Conservation (phyloP, 169 alveolate species). For the Plasmodium blacklocki region DNA sequence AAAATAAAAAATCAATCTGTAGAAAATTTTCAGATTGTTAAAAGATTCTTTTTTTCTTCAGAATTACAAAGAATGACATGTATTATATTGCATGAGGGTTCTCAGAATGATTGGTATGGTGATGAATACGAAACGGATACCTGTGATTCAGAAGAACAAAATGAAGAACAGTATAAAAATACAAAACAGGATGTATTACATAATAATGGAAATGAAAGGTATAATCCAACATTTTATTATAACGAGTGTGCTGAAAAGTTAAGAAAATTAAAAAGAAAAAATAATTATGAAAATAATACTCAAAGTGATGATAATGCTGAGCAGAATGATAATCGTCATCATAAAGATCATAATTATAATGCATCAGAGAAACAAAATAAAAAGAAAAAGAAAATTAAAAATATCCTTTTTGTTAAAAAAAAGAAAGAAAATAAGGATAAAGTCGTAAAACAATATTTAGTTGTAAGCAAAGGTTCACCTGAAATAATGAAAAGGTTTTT, state of each 20-base stretch:
- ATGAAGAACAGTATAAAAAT: conserved; percentile 27
- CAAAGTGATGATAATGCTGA: background rate
- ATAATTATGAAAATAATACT: conserved; percentile 51
- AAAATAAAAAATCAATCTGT: conserved; percentile 71
- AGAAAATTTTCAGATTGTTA: conserved; percentile 79
- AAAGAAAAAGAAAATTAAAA: too few relatives aligned
- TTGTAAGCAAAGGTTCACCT: conserved; percentile 97
- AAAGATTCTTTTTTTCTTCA: conserved; percentile 90
- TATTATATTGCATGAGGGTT: conserved; percentile 74
- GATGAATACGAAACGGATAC: conserved; percentile 36
- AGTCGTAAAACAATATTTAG: conserved; percentile 59
- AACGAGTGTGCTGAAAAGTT: conserved; percentile 80
- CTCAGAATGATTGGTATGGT: conserved; percentile 72
- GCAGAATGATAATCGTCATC: too few relatives aligned
- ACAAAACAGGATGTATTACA: conserved; percentile 13
- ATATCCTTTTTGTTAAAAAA: conserved; percentile 3
- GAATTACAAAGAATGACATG: conserved; percentile 91
- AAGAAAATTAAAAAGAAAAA: conserved; percentile 77
- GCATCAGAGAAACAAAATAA: too few relatives aligned
- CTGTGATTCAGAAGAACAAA: conserved; percentile 47
- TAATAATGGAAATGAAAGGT: background rate
- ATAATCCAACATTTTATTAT: too few relatives aligned
- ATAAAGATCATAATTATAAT: too few relatives aligned
- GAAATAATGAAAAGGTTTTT: conserved; percentile 91
- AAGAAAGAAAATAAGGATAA: conserved; percentile 64